phyloP scores from a whole-genome alignment of 768 basidiomycete species.

The Porphyrellus cyaneotinctus region DNA sequence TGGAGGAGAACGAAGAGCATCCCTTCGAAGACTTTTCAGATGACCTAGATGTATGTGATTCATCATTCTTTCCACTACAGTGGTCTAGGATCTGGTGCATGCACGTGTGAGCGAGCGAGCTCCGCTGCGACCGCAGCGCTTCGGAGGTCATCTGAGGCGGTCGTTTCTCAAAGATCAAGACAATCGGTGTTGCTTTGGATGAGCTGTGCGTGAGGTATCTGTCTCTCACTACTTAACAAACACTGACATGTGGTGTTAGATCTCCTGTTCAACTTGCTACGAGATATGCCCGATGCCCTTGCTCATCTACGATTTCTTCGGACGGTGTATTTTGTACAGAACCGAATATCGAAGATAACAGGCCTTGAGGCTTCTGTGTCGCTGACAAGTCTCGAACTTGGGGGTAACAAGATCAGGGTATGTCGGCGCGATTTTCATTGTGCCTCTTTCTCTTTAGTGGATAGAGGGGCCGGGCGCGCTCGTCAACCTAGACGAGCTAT shows the following conservation, averaged over 20 bases:
- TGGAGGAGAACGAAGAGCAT: slow-evolving; percentile 53
- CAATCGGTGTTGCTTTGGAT: slow-evolving; percentile 62
- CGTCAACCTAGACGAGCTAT: slow-evolving; percentile 84
- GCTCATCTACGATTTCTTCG: slow-evolving; percentile 55
- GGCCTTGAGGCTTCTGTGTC: slow-evolving; percentile 55
- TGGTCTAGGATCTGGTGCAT: slow-evolving; percentile 80
- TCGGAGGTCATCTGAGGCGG: slow-evolving; percentile 61
- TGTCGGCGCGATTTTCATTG: slow-evolving; percentile 22
- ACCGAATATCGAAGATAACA: slow-evolving; percentile 80
- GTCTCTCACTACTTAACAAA: background rate
- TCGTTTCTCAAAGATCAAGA: slow-evolving; percentile 82
- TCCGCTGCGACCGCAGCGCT: slow-evolving; percentile 68
- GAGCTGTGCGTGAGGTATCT: slow-evolving; percentile 45
- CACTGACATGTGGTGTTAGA: slow-evolving; percentile 50
- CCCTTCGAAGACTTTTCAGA: slow-evolving; percentile 77
- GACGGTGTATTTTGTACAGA: slow-evolving; percentile 93
- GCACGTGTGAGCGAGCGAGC: slow-evolving; percentile 65
- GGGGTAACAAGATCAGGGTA: slow-evolving; percentile 89
- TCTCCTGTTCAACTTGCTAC: slow-evolving; percentile 91
- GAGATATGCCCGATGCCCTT: slow-evolving; percentile 61
- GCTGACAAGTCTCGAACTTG: slow-evolving; percentile 83
- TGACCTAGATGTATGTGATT: slow-evolving; percentile 65
- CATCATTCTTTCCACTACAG: background rate
- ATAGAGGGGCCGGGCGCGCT: slow-evolving; percentile 84
- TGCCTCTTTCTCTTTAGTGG: slow-evolving; percentile 43